Conservation (phyloP, 345 rosid species). For the Salix exigua region DNA sequence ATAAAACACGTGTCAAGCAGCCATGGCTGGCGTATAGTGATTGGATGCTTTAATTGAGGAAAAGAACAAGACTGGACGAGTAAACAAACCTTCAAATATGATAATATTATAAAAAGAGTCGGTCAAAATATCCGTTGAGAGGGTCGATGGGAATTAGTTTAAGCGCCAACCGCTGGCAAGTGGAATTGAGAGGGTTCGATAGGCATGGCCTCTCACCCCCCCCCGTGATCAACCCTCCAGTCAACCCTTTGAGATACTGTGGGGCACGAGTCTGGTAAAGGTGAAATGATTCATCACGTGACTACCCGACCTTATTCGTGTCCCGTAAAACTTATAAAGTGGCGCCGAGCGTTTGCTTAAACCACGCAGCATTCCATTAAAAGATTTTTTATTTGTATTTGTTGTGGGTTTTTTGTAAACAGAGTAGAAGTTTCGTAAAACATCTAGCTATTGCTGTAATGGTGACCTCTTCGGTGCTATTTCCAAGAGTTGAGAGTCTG, state of each 20-base stretch:
- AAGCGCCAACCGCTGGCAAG: too few relatives aligned
- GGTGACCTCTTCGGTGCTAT: constrained; percentile 23
- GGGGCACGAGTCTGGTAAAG: background rate
- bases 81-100: too few relatives aligned
- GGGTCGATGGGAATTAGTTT: too few relatives aligned
- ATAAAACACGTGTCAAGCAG: too few relatives aligned
- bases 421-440: background rate
- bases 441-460: constrained; percentile 3
- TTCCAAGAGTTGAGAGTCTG: constrained; percentile 64
- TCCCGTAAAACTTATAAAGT: background rate
- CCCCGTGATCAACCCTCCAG: background rate
- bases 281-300: background rate
- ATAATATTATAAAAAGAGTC: too few relatives aligned
- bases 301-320: background rate
- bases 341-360: background rate
- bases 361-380: background rate
- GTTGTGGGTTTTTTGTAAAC: background rate
- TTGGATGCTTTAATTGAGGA: too few relatives aligned
- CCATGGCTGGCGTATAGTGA: too few relatives aligned
- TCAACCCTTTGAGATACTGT: background rate
- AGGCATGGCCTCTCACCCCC: too few relatives aligned
- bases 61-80: too few relatives aligned
- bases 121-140: too few relatives aligned
- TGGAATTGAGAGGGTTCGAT: too few relatives aligned
- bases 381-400: background rate